Percentiles rank a stretch among this genome's conserved stretches.
Conservation (phyloP, 306 rosid genomes). For the Lathyrus tuberosus region DNA sequence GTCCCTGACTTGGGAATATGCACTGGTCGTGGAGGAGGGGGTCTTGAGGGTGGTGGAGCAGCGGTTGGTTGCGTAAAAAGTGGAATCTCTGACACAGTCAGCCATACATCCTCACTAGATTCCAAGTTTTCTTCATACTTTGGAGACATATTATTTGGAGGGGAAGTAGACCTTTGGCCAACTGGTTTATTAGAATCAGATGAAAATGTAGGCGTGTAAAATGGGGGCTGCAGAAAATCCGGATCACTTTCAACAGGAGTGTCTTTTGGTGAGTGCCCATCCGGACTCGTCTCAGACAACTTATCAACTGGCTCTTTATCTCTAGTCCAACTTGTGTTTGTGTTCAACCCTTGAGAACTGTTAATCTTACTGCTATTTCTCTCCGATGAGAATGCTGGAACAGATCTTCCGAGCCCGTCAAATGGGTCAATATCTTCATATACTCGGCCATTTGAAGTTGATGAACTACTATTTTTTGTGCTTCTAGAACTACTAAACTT, state of each 20-base stretch:
- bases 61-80: constrained; percentile 88
- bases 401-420: constrained; percentile 80
- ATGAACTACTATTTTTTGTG: constrained; percentile 50
- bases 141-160: constrained; percentile 63
- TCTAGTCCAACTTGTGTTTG: constrained; percentile 50
- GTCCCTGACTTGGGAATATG: constrained; percentile 60
- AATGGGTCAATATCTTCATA: constrained; percentile 84
- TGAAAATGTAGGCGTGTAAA: constrained; percentile 68
- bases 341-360: constrained; percentile 56
- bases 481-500: constrained; percentile 67
- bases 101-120: constrained; percentile 74
- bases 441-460: constrained; percentile 60
- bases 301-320: constrained; percentile 60
- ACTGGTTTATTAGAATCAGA: constrained; percentile 59
- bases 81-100: constrained; percentile 92
- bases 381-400: constrained; percentile 75
- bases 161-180: constrained; percentile 70
- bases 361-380: constrained; percentile 62
- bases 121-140: constrained; percentile 67
- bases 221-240: constrained; percentile 61
- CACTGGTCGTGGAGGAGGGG: constrained; percentile 95
- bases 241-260: constrained; percentile 51
- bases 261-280: constrained; percentile 61
- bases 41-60: constrained; percentile 99
- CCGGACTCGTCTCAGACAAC: constrained; percentile 60